Evolutionary conservation across 1,139 yeast genomes (phyloP).

Genomic region (Sugiyamaella novakii): DNA sequence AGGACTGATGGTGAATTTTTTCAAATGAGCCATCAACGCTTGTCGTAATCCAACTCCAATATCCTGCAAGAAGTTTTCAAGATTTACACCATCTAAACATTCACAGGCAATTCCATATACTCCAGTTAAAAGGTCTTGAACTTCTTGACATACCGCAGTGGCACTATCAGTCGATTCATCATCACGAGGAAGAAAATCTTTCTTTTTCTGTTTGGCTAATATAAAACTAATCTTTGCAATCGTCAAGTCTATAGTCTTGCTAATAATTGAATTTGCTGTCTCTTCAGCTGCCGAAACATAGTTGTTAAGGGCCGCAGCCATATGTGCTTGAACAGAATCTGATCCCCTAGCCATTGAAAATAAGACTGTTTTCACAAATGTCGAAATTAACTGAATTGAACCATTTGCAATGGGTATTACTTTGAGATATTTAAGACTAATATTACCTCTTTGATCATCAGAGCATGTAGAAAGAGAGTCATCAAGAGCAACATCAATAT

Average conservation of each 20-base stretch:
- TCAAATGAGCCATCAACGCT: constrained; percentile 69
- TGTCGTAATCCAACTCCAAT: constrained; percentile 65
- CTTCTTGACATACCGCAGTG: constrained; percentile 58
- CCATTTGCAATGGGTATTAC: constrained; percentile 62
- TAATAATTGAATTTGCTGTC: constrained; percentile 66
- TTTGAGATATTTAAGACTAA: constrained; percentile 49
- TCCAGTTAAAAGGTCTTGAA: constrained; percentile 56
- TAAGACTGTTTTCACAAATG: constrained; percentile 69
- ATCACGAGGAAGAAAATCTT: constrained; percentile 57
- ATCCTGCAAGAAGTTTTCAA: constrained; percentile 55
- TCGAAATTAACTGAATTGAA: constrained; percentile 66
- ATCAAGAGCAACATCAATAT: constrained; percentile 75
- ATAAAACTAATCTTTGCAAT: constrained; percentile 40
- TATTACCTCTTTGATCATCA: constrained; percentile 44
- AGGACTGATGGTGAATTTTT: constrained; percentile 72
- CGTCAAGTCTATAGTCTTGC: constrained; percentile 56
- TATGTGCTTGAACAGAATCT: constrained; percentile 56
- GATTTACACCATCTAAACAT: constrained; percentile 56
- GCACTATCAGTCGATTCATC: constrained; percentile 48
- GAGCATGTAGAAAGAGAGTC: constrained; percentile 54
- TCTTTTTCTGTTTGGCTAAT: constrained; percentile 63
- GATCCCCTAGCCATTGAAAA: constrained; percentile 69
- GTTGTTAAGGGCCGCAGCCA: constrained; percentile 66
- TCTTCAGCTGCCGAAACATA: constrained; percentile 69
- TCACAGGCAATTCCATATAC: constrained; percentile 40